Percentiles rank a stretch among this genome's conserved stretches.
These are phyloP conservation scores for Talaromyces atroroseus DNA, from an alignment of 2,329 filamentous ascomycete genomes.

Conservation along the genomic window DNA sequence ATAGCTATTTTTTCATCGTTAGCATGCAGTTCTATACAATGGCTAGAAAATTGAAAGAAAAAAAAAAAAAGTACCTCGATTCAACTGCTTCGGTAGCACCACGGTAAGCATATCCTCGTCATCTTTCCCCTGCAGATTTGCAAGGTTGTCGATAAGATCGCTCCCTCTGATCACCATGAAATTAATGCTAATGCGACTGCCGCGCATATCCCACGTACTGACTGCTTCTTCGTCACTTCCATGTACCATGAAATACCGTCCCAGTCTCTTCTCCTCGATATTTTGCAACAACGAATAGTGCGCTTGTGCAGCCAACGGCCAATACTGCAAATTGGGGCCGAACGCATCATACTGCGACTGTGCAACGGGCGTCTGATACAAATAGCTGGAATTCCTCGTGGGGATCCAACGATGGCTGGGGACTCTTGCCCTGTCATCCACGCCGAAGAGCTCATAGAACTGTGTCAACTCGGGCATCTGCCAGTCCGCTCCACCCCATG, in stretches of 20 bases:
- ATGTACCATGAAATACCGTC: slow-evolving; percentile 14
- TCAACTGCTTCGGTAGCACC: slow-evolving; percentile 7
- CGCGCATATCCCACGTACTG: slow-evolving; percentile 14
- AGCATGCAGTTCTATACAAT: not conserved
- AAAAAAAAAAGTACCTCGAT: slow-evolving; percentile 4
- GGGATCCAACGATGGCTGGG: slow-evolving; percentile 13
- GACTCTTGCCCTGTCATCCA: slow-evolving; percentile 10
- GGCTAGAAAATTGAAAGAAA: not conserved
- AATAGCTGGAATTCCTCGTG: slow-evolving; percentile 6
- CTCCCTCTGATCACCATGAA: slow-evolving; percentile 12
- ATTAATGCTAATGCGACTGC: slow-evolving; percentile 14
- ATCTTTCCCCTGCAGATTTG: slow-evolving; percentile 5
- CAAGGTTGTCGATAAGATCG: slow-evolving; percentile 10
- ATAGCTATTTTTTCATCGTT: slow-evolving; percentile 1
- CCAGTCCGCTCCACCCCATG: slow-evolving; percentile 12
- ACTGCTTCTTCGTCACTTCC: slow-evolving; percentile 14
- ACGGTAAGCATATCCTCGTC: slow-evolving; percentile 12
- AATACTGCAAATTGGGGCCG: slow-evolving; percentile 12
- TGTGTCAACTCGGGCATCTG: slow-evolving; percentile 12
- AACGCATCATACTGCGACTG: slow-evolving; percentile 12
- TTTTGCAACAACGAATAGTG: slow-evolving; percentile 13
- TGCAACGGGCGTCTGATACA: slow-evolving; percentile 13
- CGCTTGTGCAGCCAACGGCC: slow-evolving; percentile 12
- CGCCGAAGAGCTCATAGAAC: slow-evolving; percentile 11
- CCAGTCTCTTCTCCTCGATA: slow-evolving; percentile 10